Evolutionary conservation across 2,329 filamentous ascomycete genomes (phyloP), one percentile per base, ranked within the genome.

Genomic region (Ceratocystiopsis sp.): DNA sequence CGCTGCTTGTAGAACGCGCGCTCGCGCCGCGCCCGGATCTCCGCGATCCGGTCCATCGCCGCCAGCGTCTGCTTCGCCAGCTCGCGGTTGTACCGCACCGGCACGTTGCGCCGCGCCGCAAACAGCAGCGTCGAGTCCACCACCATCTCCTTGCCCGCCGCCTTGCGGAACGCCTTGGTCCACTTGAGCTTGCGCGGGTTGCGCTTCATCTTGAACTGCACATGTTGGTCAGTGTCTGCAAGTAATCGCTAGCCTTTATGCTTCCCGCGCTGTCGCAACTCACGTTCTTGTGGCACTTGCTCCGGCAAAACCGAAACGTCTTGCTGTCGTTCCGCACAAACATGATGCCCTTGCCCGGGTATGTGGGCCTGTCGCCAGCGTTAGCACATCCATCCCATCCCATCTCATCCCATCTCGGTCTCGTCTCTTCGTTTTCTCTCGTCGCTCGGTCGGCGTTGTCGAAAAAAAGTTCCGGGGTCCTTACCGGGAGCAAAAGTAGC

Each of bases 181-280:
- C 89, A 95, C 64, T 86, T 91, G 54, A 96, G 75, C 64, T 95
- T 94, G 60, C 89, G 79, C 34, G 89, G 87, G 66, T 96, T 95
- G 52, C 91, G 80, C 81, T 94, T 94, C 84, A 93, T 93, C 67
- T 93, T 91, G 75, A 93, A 93, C 70, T 77, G 51, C 41, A 7
- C 7, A 19, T 35, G 2, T 11, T 36, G 18, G 4, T 35, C 18
- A 29, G 7, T 12, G 4, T 21, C 15, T 13, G 6, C 9, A 36
- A 11, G 25, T 34, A 34, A 42, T 21, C 21, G 4, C 21, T 21
- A 4, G 21, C 21, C 21, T 21, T 8, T 8, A 4, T 21, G 21
- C 21, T 11, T 29, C 25, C 5, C 25, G 10, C 25, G 25, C 25
- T 8, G 19, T 21, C 33, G 3, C 8, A 15, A 46, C 61, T 49